phyloP scores from a whole-genome alignment of 2,329 filamentous ascomycete genomes.

The Albophoma yamanashiensis region DNA sequence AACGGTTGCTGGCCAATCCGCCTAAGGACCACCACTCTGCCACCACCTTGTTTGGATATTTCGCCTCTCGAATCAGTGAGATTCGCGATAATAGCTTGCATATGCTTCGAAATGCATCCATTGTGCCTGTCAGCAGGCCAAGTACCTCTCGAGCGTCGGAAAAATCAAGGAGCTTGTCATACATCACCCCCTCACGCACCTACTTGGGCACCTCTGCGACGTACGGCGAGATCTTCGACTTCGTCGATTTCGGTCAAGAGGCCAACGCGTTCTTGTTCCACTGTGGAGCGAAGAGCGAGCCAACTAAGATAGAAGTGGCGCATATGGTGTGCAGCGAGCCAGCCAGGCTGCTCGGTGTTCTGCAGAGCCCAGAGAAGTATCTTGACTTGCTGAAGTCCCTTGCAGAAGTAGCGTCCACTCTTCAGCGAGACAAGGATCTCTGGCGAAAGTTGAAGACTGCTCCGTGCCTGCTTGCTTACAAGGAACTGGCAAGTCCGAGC shows the following conservation, averaged over 20 bases:
- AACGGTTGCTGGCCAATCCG: conserved; percentile 59
- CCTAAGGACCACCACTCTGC: conserved; percentile 59
- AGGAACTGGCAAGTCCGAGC: conserved; percentile 47
- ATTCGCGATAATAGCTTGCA: conserved; percentile 50
- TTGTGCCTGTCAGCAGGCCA: conserved; percentile 55
- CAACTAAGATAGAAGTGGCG: conserved; percentile 77
- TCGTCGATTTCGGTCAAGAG: conserved; percentile 83
- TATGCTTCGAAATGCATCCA: conserved; percentile 51
- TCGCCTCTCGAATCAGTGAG: conserved; percentile 67
- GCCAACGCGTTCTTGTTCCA: conserved; percentile 83
- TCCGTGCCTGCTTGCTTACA: conserved; percentile 73
- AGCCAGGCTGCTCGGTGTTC: conserved; percentile 64
- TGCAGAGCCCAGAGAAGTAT: conserved; percentile 80
- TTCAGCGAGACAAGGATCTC: conserved; percentile 72
- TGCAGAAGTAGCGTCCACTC: conserved; percentile 55
- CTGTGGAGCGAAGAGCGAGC: conserved; percentile 84
- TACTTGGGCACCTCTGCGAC: conserved; percentile 64
- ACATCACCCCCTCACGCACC: conserved; percentile 58
- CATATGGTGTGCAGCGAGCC: conserved; percentile 76
- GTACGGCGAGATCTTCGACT: conserved; percentile 91
- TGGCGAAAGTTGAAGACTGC: conserved; percentile 66
- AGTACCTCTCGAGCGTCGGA: conserved; percentile 21
- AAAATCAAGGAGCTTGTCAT: conserved; percentile 22
- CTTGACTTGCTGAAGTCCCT: conserved; percentile 71
- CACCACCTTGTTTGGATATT: conserved; percentile 67